Base-by-base conservation (phyloP, 495 filamentous ascomycete genomes). In the Oidiodendron maius region DNA sequence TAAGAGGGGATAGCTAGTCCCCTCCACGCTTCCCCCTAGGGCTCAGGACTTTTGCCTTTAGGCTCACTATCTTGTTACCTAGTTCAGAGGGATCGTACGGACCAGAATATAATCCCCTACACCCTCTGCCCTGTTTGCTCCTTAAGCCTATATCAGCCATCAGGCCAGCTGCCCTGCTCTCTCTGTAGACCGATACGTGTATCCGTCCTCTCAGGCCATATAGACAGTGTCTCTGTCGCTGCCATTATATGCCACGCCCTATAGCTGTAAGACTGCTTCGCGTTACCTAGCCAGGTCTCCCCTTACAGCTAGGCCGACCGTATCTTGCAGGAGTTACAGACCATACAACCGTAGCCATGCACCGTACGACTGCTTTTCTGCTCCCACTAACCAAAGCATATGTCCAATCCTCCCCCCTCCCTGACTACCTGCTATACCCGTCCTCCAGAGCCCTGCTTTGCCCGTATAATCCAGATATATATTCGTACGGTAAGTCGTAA, bases 221-320 rank as follows among this genome's bases (percentile, higher is more conserved):
- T 49, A 49, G 46, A 49, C 16, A 28, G 46, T 49, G 46, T 49
- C 46, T 18, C 48, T 23, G 39, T 50, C 48, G 48, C 48, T 23
- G 3, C 40, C 21, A 44, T n/a, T n/a, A n/a, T n/a, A n/a, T n/a
- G n/a, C n/a, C n/a, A n/a, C n/a, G n/a, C n/a, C n/a, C n/a, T n/a
- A 43, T 50, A 50, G 42, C 42, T 24, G 25, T 46, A n/a, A n/a
- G n/a, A n/a, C n/a, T n/a, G n/a, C 35, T 48, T 48, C 35, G 35
- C 46, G 46, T 32, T 32, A 32, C 28, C 28, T 32, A 8, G 34
- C 44, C 28, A n/a, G n/a, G n/a, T n/a, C n/a, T n/a, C n/a, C n/a
- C n/a, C n/a, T n/a, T n/a, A n/a, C n/a, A n/a, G n/a, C n/a, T n/a
- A n/a, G n/a, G n/a, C n/a, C n/a, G n/a, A n/a, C n/a, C n/a, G n/a